Base-by-base conservation (phyloP, 345 rosid species). In the Heritiera littoralis region DNA sequence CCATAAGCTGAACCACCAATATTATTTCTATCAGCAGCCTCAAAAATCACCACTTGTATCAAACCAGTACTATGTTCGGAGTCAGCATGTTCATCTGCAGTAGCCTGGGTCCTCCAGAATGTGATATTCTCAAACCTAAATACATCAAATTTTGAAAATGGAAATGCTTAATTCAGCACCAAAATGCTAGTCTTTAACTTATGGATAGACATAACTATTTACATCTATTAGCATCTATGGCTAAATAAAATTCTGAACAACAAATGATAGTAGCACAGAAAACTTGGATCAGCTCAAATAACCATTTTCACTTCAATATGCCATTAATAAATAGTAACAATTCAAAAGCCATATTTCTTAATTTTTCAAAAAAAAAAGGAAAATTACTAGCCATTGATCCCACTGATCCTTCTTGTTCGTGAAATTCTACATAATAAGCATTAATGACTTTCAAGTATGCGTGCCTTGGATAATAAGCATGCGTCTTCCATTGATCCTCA, bases 1-100 rank as follows among this genome's bases (percentile, higher is more conserved):
- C 98, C 99, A 81, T 94, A 96, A 68, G 98, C 99, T 63, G 99
- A 96, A 81, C 99, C 99, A 63, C 99, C 98, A 55, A 96, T 96
- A 77, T 85, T 88, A 85, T 96, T 90, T 17, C 98, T 90, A 85
- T 96, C 98, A 51, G 96, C 94, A 30, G 93, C 98, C 89, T 96
- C 99, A 75, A 96, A 96, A 68, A 96, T 83, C 66, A 96, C 93
- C 49, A 89, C 94, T 78, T 96, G 98, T 61, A 94, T 86, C 85
- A 89, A 81, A 30, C 97, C 95, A 1, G 87, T 85, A 60, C 79
- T 83, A 43, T 81, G 90, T 58, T 87, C 88, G 77, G 66, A 82
- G 1, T 79, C 82, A 8, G 85, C 81, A 79, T 85, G 88, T 79
- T 85, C 81, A 9, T 82, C 84, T 41, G 90, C 88, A 12, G 89